Evolutionary conservation across 805 yeast species (phyloP), one percentile per base, ranked within the genome.

Genomic region (Wickerhamomyces bovis): DNA sequence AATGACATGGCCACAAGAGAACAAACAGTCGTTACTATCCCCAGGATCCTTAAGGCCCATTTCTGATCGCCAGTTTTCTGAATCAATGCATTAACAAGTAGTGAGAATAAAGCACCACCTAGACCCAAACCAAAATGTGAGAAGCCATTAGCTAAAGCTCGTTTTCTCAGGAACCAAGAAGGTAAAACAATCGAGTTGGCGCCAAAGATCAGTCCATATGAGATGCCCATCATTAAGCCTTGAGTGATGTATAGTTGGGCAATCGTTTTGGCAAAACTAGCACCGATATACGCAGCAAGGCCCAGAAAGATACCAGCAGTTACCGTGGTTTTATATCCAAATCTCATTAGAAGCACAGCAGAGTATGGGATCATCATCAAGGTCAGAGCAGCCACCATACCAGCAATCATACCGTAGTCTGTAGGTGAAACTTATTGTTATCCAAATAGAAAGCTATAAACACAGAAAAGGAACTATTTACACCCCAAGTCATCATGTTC

Each of bases 361-460:
- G 73, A 61, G 15, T 76, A 50, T 22, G 88, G 85, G 44, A 83
- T 63, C 45, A 77, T 58, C 55, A 70, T 58, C 53, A 80, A 72
- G 26, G 83, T 78, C 45, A 81, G 62, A 28, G 72, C 73, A 16
- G 77, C 66, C 0, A 73, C 67, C 6, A 79, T 42, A 1, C 85
- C 83, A 19, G 83, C 83, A 49, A 80, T 70, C 36, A 77, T 51
- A 4, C 84, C 82, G 59, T 65, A 81, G 45, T 76, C 78, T 36
- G 71, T 72, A 50, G 70, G 66, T 11, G 68, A 46, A 80, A 80
- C 38, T 58, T 52, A 48, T 65, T 55, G 3, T 68, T 50, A 11
- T 67, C 58, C 11, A 75, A 52, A 56, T 78, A 80, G 57, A 68
- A 76, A 39, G 72, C 65, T 18, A 81, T 63, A 55, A 74, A 76